Evolutionary conservation across 768 basidiomycete species (phyloP).

Genomic region (Ephemerocybe angulata): DNA sequence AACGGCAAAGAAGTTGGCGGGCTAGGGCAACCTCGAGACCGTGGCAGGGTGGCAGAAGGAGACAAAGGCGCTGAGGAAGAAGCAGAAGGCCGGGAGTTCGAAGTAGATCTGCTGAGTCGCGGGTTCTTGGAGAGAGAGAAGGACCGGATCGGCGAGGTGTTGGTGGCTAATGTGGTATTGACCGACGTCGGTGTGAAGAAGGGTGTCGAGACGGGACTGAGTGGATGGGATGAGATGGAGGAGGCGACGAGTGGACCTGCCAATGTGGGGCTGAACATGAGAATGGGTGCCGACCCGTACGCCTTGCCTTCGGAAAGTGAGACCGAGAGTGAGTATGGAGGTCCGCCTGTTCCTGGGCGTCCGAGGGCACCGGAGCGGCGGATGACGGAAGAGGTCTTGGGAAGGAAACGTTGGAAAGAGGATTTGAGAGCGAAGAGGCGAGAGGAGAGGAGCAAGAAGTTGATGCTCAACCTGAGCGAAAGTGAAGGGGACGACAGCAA

Average conservation of each 20-base stretch:
- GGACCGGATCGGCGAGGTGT: neutral
- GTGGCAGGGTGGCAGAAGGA: neutral
- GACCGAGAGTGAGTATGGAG: constrained; percentile 5
- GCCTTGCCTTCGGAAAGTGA: constrained; percentile 10
- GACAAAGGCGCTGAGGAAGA: neutral
- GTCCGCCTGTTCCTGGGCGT: neutral
- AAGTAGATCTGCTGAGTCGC: neutral
- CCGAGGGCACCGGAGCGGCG: neutral
- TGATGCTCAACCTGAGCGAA: constrained; percentile 1
- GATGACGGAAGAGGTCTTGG: neutral
- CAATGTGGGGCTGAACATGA: neutral
- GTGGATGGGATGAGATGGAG: neutral
- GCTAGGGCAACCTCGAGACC: too few relatives aligned
- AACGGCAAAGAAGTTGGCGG: too few relatives aligned
- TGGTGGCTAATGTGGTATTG: neutral
- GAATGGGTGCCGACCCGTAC: constrained; percentile 1
- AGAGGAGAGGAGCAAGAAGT: constrained; percentile 1
- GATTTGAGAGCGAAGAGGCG: neutral
- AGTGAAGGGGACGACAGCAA: constrained; percentile 3
- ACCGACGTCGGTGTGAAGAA: neutral
- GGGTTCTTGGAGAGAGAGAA: neutral
- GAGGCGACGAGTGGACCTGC: neutral
- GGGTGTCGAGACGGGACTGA: neutral
- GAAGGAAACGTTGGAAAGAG: constrained; percentile 1
- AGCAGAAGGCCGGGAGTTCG: neutral